phyloP scores from a whole-genome alignment of 2,329 filamentous ascomycete species.

The Dothiorella sarmentorum region DNA sequence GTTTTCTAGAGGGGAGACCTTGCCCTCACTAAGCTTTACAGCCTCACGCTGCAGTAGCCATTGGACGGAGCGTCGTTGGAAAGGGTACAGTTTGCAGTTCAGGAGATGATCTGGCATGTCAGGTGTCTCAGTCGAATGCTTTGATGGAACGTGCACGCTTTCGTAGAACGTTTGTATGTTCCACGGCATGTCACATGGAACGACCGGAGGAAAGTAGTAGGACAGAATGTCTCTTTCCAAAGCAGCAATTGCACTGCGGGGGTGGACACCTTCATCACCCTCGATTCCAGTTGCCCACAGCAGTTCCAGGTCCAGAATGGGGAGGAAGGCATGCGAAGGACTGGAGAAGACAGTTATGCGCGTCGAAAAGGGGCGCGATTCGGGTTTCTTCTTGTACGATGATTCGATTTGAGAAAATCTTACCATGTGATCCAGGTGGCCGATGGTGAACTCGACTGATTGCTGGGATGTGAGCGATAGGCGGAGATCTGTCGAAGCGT shows the following conservation, averaged over 20 bases:
- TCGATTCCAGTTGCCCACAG: neutral
- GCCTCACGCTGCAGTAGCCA: slow-evolving; percentile 70
- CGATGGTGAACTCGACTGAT: neutral
- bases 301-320: neutral
- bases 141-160: slow-evolving; percentile 60
- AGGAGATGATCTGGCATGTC: slow-evolving; percentile 29
- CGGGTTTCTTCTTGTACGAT: neutral
- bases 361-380: neutral
- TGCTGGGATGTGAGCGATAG: neutral
- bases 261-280: neutral
- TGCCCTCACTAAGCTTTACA: slow-evolving; percentile 43
- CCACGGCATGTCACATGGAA: slow-evolving; percentile 36
- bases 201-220: neutral
- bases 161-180: slow-evolving; percentile 64
- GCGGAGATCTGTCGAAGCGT: neutral
- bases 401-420: neutral
- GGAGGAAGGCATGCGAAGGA: neutral
- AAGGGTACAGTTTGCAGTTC: slow-evolving; percentile 60
- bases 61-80: slow-evolving; percentile 65
- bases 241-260: neutral
- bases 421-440: neutral
- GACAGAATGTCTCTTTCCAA: neutral
- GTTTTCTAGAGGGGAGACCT: neutral
- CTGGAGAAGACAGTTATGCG: neutral
- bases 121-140: slow-evolving; percentile 33